Conservation (phyloP, 805 yeast genomes). For the Saccharomycopsis babjevae region DNA sequence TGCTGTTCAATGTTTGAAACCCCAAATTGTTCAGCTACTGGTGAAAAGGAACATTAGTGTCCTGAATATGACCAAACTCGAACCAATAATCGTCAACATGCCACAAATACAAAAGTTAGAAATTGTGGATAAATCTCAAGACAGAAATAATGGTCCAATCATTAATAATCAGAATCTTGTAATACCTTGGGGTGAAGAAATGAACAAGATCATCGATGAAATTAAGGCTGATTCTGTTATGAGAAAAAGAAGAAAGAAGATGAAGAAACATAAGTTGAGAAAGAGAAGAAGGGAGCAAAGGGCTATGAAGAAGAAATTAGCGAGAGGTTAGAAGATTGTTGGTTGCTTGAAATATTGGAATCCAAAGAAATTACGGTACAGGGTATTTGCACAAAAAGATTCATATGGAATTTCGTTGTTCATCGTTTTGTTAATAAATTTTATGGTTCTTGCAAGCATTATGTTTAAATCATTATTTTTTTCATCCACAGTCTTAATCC, state of each 20-base stretch:
- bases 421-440: no score
- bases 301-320: constrained; percentile 61
- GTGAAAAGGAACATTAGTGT: background rate
- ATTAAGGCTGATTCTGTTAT: constrained; percentile 56
- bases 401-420: no score
- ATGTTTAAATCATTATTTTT: no score
- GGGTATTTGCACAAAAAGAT: background rate
- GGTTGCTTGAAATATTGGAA: background rate
- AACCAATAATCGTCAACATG: background rate
- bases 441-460: no score
- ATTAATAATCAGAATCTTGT: background rate
- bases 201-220: constrained; percentile 9
- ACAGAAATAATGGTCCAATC: background rate
- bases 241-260: constrained; percentile 82
- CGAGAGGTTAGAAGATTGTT: constrained; percentile 14
- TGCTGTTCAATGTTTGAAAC: background rate
- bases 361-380: background rate
- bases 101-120: background rate
- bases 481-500: no score
- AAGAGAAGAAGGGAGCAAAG: constrained; percentile 94
- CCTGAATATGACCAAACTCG: background rate
- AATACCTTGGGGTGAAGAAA: background rate
- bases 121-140: background rate
- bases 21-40: background rate
- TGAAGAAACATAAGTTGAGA: constrained; percentile 95